These are phyloP conservation scores for Suillus brevipes DNA, from an alignment of 768 basidiomycete genomes.

Conservation along the genomic window DNA sequence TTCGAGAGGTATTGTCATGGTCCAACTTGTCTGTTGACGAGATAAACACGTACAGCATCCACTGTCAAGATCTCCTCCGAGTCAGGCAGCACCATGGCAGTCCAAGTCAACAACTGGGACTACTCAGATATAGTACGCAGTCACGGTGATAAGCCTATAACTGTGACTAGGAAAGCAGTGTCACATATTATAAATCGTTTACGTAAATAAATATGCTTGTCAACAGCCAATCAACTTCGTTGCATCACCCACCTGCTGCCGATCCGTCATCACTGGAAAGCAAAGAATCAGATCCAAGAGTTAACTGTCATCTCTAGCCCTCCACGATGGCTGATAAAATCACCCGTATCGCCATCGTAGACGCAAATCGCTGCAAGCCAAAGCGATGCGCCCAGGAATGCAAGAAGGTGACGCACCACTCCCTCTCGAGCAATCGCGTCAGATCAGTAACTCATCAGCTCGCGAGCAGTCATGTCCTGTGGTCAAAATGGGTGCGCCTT, in stretches of 20 bases:
- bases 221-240: background rate
- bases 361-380: conserved; percentile 91
- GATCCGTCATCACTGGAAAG: background rate
- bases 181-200: background rate
- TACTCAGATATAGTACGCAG: too few relatives aligned
- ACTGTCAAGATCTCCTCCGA: conserved; percentile 37
- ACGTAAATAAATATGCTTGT: background rate
- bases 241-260: background rate
- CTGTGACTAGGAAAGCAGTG: too few relatives aligned
- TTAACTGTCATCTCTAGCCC: background rate
- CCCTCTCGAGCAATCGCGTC: background rate
- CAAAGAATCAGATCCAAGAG: conserved; percentile 4
- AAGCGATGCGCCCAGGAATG: conserved; percentile 98
- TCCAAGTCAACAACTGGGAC: background rate
- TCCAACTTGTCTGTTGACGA: background rate
- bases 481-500: conserved; percentile 85
- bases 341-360: conserved; percentile 96
- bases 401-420: conserved; percentile 67
- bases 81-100: conserved; percentile 9
- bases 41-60: conserved; percentile 47
- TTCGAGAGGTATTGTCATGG: conserved; percentile 25
- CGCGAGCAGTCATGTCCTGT: conserved; percentile 83
- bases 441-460: conserved; percentile 14
- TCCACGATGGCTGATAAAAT: conserved; percentile 85
- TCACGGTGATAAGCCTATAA: too few relatives aligned